A percentile compares a stretch with the other conserved stretches of the same genome.
Evolutionary conservation across 2,329 filamentous ascomycete species (phyloP).

Genomic region (Xylaria arbuscula): DNA sequence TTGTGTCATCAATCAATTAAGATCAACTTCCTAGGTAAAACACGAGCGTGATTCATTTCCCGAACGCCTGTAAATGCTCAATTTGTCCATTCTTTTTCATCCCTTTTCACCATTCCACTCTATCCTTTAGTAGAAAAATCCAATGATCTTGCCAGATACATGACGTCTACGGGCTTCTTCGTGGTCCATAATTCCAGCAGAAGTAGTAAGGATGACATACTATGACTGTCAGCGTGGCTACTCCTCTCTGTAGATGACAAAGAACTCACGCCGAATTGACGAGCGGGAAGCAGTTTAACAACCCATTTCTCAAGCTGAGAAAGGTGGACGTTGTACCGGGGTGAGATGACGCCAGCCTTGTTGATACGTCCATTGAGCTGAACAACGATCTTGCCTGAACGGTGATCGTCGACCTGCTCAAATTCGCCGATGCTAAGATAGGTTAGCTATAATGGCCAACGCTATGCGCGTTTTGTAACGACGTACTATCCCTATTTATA

Average conservation of each 20-base stretch:
- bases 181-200: constrained; percentile 99
- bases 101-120: constrained; percentile 20
- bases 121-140: constrained; percentile 91
- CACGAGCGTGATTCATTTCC: constrained; percentile 46
- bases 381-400: constrained; percentile 98
- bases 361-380: constrained; percentile 99
- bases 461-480: constrained; percentile 36
- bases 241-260: background rate
- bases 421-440: constrained; percentile 86
- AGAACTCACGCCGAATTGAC: constrained; percentile 84
- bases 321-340: constrained; percentile 99
- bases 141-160: constrained; percentile 98
- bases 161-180: constrained; percentile 99
- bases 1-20: constrained; percentile 48
- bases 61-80: constrained; percentile 50
- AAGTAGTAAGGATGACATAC: constrained; percentile 98
- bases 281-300: constrained; percentile 96
- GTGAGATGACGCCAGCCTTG: constrained; percentile 99
- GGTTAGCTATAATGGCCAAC: constrained; percentile 35
- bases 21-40: constrained; percentile 41
- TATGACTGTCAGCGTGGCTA: constrained; percentile 8
- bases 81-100: constrained; percentile 27
- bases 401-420: constrained; percentile 99
- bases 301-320: constrained; percentile 99
- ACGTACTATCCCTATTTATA: constrained; percentile 34